Evolutionary conservation across 441 rosid species (phyloP), one percentile per base, ranked within the genome.

Genomic region (Arabidopsis hybrid): DNA sequence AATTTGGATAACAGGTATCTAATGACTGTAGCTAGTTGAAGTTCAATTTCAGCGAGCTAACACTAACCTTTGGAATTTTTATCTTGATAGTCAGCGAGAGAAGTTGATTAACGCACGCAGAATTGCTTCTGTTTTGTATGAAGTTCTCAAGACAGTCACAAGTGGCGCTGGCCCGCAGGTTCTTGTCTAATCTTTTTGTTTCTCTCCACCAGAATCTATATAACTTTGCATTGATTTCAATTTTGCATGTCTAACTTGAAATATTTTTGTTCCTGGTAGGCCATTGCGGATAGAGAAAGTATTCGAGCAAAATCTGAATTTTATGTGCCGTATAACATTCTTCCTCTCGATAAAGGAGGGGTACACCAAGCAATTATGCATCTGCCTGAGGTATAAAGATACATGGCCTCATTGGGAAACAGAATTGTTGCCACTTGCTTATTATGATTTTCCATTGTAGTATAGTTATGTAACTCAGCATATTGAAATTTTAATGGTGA

Each of bases 291-390:
- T 49, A 78, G 84, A 77, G 91, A 90, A 13, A 73, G 73, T 67
- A 76, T 78, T 59, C 85, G 79, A 18, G 83, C 76, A 21, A 87
- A 82, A 80, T 77, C 97, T 31, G 88, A 83, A 67, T 79, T 88
- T 74, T 88, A 85, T 73, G 87, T 92, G 35, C 90, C 94, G 0
- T 95, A 88, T 82, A 95, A 95, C 87, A 92, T 95, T 83, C 96
- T 95, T 80, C 97, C 98, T 70, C 93, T 92, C 40, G 92, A 81
- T 77, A 84, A 84, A 63, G 97, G 99, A 85, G 92, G 91, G 42
- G 83, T 81, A 82, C 96, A 80, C 88, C 97, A 88, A 39, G 86
- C 95, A 73, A 91, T 92, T 79, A 89, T 89, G 97, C 88, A 88
- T 82, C 76, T 88, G 17, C 86, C 90, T 61, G 98, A 95, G 98